Base-by-base conservation (phyloP, 768 basidiomycete genomes). In the Pleurotus salmoneostramineus region DNA sequence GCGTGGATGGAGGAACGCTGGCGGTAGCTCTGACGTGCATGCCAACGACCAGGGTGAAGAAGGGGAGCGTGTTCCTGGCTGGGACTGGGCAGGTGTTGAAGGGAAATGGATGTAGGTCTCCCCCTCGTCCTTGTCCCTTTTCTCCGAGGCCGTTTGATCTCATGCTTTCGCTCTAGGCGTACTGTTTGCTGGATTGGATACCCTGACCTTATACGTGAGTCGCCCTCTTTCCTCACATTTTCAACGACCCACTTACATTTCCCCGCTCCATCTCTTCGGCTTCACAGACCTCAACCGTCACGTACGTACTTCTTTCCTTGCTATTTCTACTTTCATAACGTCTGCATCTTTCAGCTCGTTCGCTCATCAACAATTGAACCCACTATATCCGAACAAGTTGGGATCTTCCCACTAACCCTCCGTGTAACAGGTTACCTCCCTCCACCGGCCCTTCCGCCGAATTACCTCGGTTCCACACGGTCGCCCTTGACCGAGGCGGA, bases 151-250 rank as follows among this genome's bases (percentile, higher is more conserved):
- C n/a, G 15, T 11, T 49, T 35, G 11, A 27, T 27, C 21, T 27
- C 21, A 27, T 27, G 21, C 21, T 27, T 27, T 27, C 21, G 21
- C 21, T 27, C 21, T 60, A 84, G 83, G 58, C 80, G 83, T 10
- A 77, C 78, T 50, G 75, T 84, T 5, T 84, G 79, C 58, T 84
- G 83, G 82, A 70, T 84, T 67, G 82, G 83, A 61, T 84, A 84
- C 62, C 73, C 74, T 40, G 81, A 84, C 57, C 61, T 84, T 2
- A 64, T 84, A 6, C 63, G 83, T 83, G 62, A 66, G 82, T 72
- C 3, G 4, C 37, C 11, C 2, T 15, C 35, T 36, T 27, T 12
- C 27, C 6, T 5, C 42, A 0, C 45, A 3, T 6, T 40, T 40
- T n/a, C 37, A 2, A 40, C 8, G n/a, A 27, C 2, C 33, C 2